Percentiles rank a stretch among this genome's conserved stretches.
Evolutionary conservation across 495 filamentous ascomycete species (phyloP).

Genomic region (Neurospora sp.): DNA sequence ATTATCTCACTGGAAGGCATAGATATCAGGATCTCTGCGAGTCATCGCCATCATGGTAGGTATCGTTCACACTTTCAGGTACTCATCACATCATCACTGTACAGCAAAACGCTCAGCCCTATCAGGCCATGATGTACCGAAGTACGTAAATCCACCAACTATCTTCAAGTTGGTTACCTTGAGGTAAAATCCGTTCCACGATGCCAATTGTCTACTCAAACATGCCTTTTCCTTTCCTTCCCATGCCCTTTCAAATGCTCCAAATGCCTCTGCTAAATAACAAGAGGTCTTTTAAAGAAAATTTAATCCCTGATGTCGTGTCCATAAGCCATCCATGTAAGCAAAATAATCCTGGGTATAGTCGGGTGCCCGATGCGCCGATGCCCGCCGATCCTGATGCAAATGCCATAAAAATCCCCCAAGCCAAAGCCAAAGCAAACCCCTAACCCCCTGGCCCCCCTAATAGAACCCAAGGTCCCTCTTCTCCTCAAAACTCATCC

Average conservation of each 20-base stretch:
- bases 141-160: neutral
- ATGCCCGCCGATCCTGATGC: neutral
- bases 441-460: neutral
- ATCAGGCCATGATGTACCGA: neutral
- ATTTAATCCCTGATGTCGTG: neutral
- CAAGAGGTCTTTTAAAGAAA: neutral
- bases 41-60: too few species aligned
- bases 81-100: too few species aligned
- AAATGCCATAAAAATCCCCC: neutral
- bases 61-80: too few species aligned
- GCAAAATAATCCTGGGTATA: neutral
- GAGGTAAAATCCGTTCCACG: neutral
- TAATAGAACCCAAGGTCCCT: neutral
- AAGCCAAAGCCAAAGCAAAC: neutral
- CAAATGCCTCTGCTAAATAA: neutral
- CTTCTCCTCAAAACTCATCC: neutral
- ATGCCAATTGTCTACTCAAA: neutral
- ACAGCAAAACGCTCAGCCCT: neutral
- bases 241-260: neutral
- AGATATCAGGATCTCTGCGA: too few species aligned
- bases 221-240: neutral
- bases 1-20: too few species aligned
- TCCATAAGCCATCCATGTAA: neutral
- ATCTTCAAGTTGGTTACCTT: neutral
- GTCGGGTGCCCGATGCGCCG: neutral